Percentiles rank a stretch among this genome's conserved stretches.
Evolutionary conservation across 1,139 yeast genomes (phyloP).

Genomic region (Eremothecium gossypii): DNA sequence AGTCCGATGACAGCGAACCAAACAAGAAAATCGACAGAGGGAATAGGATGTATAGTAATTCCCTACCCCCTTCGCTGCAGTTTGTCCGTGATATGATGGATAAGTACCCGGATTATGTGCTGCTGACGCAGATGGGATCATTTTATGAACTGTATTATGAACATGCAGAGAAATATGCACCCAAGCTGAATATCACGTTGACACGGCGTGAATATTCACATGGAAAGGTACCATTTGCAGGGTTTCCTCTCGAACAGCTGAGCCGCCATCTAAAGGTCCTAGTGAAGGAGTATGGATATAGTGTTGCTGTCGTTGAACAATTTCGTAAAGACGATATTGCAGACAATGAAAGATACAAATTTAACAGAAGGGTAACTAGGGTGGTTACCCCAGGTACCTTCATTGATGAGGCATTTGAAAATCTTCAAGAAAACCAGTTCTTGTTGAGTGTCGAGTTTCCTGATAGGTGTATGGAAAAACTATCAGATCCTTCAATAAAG

Average conservation of each 20-base stretch:
- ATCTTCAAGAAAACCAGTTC: conserved; percentile 62
- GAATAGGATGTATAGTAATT: conserved; percentile 4
- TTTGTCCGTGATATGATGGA: conserved; percentile 38
- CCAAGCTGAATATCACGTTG: conserved; percentile 54
- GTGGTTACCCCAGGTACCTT: conserved; percentile 90
- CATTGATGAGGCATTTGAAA: conserved; percentile 75
- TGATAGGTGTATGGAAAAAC: conserved; percentile 34
- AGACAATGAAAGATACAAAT: conserved; percentile 32
- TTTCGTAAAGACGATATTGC: conserved; percentile 24
- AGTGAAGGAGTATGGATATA: conserved; percentile 57
- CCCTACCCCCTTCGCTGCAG: conserved; percentile 26
- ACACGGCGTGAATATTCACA: conserved; percentile 41
- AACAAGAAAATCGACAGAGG: conserved; percentile 1
- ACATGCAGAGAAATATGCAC: conserved; percentile 71
- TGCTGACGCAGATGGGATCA: conserved; percentile 81
- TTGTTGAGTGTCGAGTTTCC: conserved; percentile 59
- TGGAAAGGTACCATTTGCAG: conserved; percentile 71
- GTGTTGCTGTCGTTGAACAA: conserved; percentile 80
- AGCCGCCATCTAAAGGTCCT: conserved; percentile 65
- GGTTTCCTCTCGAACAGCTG: conserved; percentile 69
- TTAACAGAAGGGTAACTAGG: conserved; percentile 64
- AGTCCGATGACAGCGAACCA: conserved; percentile 2
- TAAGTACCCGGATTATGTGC: conserved; percentile 56
- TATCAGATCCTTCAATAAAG: conserved; percentile 40
- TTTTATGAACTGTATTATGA: conserved; percentile 86